Conservation (phyloP, 352 stramenopile genomes). For the Pythium dissotocum region DNA sequence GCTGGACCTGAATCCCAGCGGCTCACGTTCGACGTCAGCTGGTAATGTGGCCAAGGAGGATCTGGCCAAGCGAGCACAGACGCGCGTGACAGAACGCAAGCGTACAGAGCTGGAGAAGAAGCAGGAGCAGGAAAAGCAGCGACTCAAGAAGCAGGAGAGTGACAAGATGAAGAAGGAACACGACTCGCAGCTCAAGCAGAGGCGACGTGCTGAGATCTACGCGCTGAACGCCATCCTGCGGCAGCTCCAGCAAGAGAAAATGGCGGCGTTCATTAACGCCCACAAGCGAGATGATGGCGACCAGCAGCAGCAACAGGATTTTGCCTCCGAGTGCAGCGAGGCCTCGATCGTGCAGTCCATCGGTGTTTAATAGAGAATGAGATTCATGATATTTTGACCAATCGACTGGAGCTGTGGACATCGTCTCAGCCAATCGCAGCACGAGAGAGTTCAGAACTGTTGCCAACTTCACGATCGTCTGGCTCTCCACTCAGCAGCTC, state of each 20-base stretch:
- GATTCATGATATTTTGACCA: neutral
- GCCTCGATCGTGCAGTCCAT: conserved; percentile 28
- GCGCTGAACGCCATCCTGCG: conserved; percentile 64
- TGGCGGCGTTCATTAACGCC: conserved; percentile 45
- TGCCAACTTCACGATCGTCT: neutral
- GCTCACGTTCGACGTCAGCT: neutral
- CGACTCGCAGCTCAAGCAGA: conserved; percentile 42
- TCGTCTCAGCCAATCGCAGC: neutral
- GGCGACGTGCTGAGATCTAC: conserved; percentile 71
- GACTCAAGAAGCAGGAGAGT: conserved; percentile 42
- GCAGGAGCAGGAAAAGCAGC: conserved; percentile 45
- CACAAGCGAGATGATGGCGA: conserved; percentile 27
- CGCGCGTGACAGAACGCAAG: conserved; percentile 57
- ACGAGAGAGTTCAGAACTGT: neutral
- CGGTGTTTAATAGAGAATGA: conserved; percentile 22
- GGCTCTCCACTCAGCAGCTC: neutral
- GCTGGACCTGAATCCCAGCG: conserved; percentile 6
- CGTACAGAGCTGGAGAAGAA: conserved; percentile 56
- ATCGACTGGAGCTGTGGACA: neutral
- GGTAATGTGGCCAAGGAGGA: conserved; percentile 30
- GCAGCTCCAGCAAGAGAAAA: conserved; percentile 67
- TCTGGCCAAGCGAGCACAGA: conserved; percentile 45
- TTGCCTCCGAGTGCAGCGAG: conserved; percentile 15
- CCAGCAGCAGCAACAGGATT: conserved; percentile 6
- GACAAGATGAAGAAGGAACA: conserved; percentile 55